Base-by-base conservation (phyloP, 2,329 filamentous ascomycete species). In the Diaporthe australafricana region DNA sequence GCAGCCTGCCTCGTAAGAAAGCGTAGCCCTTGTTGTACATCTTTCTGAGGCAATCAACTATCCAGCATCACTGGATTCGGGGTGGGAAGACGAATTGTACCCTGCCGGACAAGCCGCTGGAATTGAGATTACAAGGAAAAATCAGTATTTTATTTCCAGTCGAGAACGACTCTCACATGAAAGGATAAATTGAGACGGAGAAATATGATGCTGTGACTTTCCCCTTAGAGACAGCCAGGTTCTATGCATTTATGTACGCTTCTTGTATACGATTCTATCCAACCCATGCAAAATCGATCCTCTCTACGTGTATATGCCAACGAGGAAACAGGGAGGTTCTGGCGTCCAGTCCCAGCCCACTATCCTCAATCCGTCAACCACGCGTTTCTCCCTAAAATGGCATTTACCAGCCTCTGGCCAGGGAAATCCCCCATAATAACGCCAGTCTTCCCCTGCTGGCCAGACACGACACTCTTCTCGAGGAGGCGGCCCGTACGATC, bases 351-450 rank as follows among this genome's bases (percentile, higher is more conserved):
- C 5, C 25, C 14, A 20, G 3, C 25, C 30, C n/a, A 14, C 7
- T n/a, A 14, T 20, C 60, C n/a, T 65, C 30, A 65, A 4, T 69
- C 52, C 71, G 48, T 68, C 72, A 81, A 65, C 67, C 77, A 77
- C 27, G 75, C 75, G 73, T 87, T 87, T 77, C 83, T 82, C 45
- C 74, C 77, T 67, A 87, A 72, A 12, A 87, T 80, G 27, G 79
- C 80, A 35, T 84, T 80, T 47, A 87, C 80, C 38, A 85, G 78
- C 57, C 78, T 79, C 74, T 77, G 78, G 3, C 86, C 86, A 0
- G 85, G 85, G 60, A 87, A 87, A 71, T 87, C 86, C 2, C 85
- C 79, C 74, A 87, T 87, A 45, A 87, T 80, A 11, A 87, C 78
- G 14, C 86, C 86, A 1, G 84, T 82, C 30, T 82, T 78, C 11